These are phyloP conservation scores for Pezicula radicicola DNA, from an alignment of 2,329 filamentous ascomycete genomes.

Conservation along the genomic window DNA sequence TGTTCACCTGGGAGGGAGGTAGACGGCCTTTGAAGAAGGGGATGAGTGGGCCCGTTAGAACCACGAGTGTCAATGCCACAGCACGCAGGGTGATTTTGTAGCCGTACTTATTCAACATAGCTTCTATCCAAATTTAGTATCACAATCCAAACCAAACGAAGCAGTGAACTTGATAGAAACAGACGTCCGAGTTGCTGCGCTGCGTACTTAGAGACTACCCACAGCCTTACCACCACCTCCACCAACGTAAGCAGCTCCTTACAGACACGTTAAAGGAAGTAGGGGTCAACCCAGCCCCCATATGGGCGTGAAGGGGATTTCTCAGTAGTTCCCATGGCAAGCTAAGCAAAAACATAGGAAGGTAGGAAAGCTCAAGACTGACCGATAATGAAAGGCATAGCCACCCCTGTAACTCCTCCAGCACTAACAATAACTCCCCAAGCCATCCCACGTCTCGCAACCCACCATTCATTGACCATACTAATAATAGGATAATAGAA, in stretches of 20 bases:
- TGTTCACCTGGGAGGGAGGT: slow-evolving; percentile 25
- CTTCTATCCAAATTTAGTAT: slow-evolving; percentile 21
- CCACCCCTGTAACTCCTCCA: slow-evolving; percentile 46
- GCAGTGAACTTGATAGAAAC: no score
- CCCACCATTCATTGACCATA: slow-evolving; percentile 63
- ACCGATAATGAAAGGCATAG: slow-evolving; percentile 49
- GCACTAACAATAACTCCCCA: slow-evolving; percentile 51
- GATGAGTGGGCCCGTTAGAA: slow-evolving; percentile 51
- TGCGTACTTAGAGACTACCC: no score
- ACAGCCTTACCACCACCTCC: no score
- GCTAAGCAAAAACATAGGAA: no score
- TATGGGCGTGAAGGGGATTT: no score
- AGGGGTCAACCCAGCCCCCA: no score
- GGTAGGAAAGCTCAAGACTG: background rate
- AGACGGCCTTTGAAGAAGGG: slow-evolving; percentile 54
- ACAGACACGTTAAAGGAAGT: no score
- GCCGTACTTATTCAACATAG: slow-evolving; percentile 47
- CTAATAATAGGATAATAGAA: slow-evolving; percentile 53
- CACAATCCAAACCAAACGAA: no score
- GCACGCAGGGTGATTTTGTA: slow-evolving; percentile 52
- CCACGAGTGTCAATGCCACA: slow-evolving; percentile 48
- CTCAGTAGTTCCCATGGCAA: no score
- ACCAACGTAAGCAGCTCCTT: no score
- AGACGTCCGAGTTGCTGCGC: no score
- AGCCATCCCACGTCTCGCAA: slow-evolving; percentile 53